Percentiles rank a stretch among this genome's conserved stretches.
phyloP scores from a whole-genome alignment of 2,329 filamentous ascomycete genomes.

The Cordyceps sp. region DNA sequence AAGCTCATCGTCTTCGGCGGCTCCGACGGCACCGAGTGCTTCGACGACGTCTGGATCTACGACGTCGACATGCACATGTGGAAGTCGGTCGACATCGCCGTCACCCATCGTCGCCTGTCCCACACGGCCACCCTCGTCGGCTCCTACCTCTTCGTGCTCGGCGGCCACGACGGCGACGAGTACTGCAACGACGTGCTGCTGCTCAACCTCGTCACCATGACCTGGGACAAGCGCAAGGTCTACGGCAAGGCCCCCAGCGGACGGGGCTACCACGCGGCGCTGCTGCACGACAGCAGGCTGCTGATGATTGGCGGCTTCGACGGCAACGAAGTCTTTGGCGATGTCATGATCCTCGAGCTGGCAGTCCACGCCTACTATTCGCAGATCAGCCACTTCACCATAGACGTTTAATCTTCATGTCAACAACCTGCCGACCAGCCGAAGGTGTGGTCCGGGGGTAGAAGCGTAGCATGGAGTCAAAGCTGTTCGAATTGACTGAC shows the following conservation, averaged over 20 bases:
- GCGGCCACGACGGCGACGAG: conserved; percentile 53
- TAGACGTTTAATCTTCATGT: conserved; percentile 50
- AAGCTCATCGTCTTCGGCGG: conserved; percentile 59
- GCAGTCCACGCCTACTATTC: conserved; percentile 58
- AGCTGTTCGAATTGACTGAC: not conserved
- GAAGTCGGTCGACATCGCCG: conserved; percentile 40
- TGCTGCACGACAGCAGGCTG: conserved; percentile 48
- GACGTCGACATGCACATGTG: conserved; percentile 46
- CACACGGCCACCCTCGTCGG: conserved; percentile 55
- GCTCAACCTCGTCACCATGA: conserved; percentile 56
- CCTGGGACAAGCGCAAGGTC: conserved; percentile 51
- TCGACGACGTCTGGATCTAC: conserved; percentile 59
- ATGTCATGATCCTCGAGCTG: conserved; percentile 50
- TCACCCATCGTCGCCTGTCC: conserved; percentile 47
- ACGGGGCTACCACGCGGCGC: conserved; percentile 49
- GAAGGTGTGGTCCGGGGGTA: too few relatives aligned
- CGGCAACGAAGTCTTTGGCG: conserved; percentile 49
- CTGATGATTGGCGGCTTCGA: conserved; percentile 52
- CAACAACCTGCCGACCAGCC: too few relatives aligned
- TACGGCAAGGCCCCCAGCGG: conserved; percentile 47
- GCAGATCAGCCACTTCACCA: conserved; percentile 56
- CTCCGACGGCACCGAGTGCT: conserved; percentile 54
- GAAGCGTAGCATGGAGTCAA: not conserved
- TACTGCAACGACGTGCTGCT: conserved; percentile 54
- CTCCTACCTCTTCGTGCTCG: conserved; percentile 53